A percentile compares a stretch with the other conserved stretches of the same genome.
phyloP scores from a whole-genome alignment of 805 yeast species.

The Pichia cephalocereana region DNA sequence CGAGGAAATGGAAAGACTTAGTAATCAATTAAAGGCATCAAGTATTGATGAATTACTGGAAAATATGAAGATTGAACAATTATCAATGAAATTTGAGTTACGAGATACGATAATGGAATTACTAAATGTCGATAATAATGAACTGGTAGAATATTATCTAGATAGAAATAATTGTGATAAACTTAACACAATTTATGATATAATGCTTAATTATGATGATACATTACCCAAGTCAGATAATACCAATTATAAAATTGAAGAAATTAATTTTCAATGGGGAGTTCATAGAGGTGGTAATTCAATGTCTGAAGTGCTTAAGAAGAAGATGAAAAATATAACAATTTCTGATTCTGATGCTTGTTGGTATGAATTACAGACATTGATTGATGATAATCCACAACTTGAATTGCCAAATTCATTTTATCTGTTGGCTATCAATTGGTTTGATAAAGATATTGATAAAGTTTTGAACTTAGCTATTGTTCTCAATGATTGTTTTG shows the following conservation, averaged over 20 bases:
- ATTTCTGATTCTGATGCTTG: neutral
- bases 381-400: constrained; percentile 26
- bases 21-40: constrained; percentile 8
- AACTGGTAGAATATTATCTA: constrained; percentile 9
- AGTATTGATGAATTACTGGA: constrained; percentile 6
- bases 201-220: constrained; percentile 11
- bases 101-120: constrained; percentile 12
- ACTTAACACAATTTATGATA: constrained; percentile 12
- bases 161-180: constrained; percentile 8
- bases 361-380: constrained; percentile 25
- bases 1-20: neutral
- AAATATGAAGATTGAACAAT: neutral
- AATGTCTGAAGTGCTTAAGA: constrained; percentile 1
- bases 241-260: neutral
- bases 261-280: neutral
- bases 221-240: constrained; percentile 10
- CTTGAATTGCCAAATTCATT: constrained; percentile 34
- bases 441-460: constrained; percentile 35
- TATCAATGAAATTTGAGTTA: constrained; percentile 5
- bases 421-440: constrained; percentile 29
- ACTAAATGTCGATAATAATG: constrained; percentile 1
- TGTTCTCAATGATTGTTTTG: constrained; percentile 16
- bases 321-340: neutral
- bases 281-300: neutral
- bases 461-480: constrained; percentile 30